Base-by-base conservation (phyloP, 768 basidiomycete species). In the Naganishia vaughanmartiniae region DNA sequence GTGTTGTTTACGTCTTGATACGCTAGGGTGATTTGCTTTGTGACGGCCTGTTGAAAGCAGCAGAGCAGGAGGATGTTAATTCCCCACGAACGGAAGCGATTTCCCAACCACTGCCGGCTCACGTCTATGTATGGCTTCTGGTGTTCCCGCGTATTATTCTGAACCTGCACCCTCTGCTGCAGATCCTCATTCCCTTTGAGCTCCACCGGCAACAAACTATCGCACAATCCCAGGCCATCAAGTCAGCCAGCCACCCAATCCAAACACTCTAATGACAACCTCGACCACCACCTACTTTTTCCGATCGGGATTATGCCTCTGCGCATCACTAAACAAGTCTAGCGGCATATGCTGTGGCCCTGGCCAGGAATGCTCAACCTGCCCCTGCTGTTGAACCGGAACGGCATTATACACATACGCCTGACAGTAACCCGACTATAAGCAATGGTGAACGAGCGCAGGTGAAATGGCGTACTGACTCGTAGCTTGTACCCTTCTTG, bases 401-500 rank as follows among this genome's bases (percentile, higher is more conserved):
- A 58, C 57, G 58, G 68, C 68, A 42, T 69, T 51, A 33, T 69
- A 69, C 31, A 69, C 57, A 28, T 69, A 69, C n/a, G 68, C 33
- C 68, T 69, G 31, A 42, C 15, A 19, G 54, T 4, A 55, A 56
- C 33, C 53, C 10, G 42, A 15, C 10, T 36, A 3, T 24, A 19
- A 67, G 33, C 17, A 46, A 51, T 42, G 42, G 17, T 42, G 42
- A 42, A 15, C 42, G 42, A n/a, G 42, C 17, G 36, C 15, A 42
- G 42, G 17, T 42, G 2, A 15, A 11, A 15, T 15, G 42, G 42
- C 2, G n/a, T 39, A 15, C 68, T 36, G 15, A 68, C 67, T 15
- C 68, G 26, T 19, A 69, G 26, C 45, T 69, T 63, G 60, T 63
- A 63, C 1, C 60, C 68, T 15, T 58, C 58, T 26, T 63, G 57